phyloP scores from a whole-genome alignment of 1,284 basidiomycete genomes.

The Polyporus tsugae region DNA sequence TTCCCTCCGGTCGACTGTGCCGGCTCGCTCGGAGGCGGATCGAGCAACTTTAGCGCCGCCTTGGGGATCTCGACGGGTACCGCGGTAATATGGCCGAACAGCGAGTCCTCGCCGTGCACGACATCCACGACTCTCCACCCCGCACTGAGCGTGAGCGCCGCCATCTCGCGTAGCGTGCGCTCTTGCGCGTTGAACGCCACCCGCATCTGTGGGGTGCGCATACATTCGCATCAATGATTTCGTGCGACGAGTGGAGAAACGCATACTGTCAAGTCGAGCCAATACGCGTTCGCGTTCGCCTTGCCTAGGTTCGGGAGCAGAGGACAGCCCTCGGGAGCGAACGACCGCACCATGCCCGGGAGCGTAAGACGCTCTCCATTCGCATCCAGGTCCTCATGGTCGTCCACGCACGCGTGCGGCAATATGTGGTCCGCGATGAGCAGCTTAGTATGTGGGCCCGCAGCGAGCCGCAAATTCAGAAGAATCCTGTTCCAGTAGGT shows the following conservation, averaged over 20 bases:
- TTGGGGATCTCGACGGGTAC: conserved; percentile 60
- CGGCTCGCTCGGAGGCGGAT: neutral
- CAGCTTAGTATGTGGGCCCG: conserved; percentile 57
- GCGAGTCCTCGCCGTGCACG: conserved; percentile 62
- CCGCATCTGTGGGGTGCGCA: conserved; percentile 62
- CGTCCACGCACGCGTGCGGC: conserved; percentile 70
- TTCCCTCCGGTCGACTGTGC: neutral
- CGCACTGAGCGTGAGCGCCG: conserved; percentile 61
- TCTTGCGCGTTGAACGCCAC: conserved; percentile 75
- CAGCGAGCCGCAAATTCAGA: conserved; percentile 45
- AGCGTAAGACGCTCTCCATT: conserved; percentile 37
- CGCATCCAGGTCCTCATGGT: conserved; percentile 34
- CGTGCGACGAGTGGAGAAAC: neutral
- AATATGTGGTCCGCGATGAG: conserved; percentile 75
- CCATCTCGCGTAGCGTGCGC: conserved; percentile 71
- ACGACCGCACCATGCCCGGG: conserved; percentile 37
- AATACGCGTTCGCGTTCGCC: conserved; percentile 74
- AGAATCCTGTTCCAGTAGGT: conserved; percentile 39
- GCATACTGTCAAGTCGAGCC: conserved; percentile 74
- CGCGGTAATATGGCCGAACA: conserved; percentile 74
- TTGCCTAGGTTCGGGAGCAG: conserved; percentile 75
- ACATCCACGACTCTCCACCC: conserved; percentile 75
- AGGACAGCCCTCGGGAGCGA: conserved; percentile 56
- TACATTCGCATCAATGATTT: neutral
- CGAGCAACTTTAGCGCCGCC: conserved; percentile 30